Conservation (phyloP, 257 asterid species). For the Ajuga chamaepitys region DNA sequence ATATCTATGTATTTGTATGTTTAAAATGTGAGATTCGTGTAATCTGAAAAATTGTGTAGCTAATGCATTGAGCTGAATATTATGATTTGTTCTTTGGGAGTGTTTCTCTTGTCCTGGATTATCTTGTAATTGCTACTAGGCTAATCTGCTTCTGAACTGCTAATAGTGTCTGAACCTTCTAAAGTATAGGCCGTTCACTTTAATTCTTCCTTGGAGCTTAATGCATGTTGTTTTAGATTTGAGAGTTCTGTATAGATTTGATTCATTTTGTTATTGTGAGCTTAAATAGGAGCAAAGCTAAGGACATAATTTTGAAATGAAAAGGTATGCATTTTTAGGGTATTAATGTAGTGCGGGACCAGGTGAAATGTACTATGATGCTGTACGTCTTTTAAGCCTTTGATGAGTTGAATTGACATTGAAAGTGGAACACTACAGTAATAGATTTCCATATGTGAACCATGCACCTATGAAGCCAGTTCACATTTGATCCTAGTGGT, state of each 20-base stretch:
- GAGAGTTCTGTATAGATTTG: background rate
- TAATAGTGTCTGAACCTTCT: background rate
- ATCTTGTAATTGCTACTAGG: background rate
- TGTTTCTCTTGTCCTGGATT: background rate
- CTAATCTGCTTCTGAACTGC: background rate
- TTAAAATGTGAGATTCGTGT: background rate
- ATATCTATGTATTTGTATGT: background rate
- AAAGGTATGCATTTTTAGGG: background rate
- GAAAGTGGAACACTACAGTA: background rate
- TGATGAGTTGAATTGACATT: slow-evolving; percentile 3
- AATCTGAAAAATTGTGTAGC: background rate
- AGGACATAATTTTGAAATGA: background rate
- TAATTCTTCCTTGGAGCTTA: background rate
- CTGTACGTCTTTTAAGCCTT: background rate
- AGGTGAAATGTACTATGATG: background rate
- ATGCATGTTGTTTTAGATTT: background rate
- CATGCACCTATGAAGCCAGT: background rate
- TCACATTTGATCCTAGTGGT: background rate
- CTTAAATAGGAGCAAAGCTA: background rate
- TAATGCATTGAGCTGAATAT: slow-evolving; percentile 9
- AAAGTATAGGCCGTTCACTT: background rate
- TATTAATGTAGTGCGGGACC: background rate
- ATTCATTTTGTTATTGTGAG: slow-evolving; percentile 11
- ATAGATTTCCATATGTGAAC: background rate
- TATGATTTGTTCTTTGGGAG: background rate